A percentile compares a stretch with the other conserved stretches of the same genome.
Conservation (phyloP, 768 basidiomycete species). For the Termitomyces sp. region DNA sequence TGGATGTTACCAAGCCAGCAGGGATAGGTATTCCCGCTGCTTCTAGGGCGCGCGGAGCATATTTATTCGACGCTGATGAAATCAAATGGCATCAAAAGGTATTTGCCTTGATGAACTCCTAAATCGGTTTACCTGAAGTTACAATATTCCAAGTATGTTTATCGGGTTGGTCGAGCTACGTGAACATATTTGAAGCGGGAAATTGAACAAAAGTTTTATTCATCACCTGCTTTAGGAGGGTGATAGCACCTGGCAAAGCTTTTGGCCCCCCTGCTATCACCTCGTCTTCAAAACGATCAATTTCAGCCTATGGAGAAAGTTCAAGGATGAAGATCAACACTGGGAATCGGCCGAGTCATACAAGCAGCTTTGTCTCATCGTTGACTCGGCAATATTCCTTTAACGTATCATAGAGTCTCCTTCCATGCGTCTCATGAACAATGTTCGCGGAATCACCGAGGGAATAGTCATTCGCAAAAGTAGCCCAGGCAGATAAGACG, state of each 20-base stretch:
- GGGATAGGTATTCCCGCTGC: constrained; percentile 62
- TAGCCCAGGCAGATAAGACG: constrained; percentile 74
- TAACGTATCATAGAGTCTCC: constrained; percentile 73
- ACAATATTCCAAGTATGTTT: constrained; percentile 73
- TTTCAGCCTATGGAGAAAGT: constrained; percentile 47
- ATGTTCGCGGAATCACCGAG: constrained; percentile 45
- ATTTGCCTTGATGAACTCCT: not conserved
- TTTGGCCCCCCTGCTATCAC: constrained; percentile 64
- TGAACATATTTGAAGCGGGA: not conserved
- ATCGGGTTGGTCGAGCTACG: constrained; percentile 29
- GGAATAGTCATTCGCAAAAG: constrained; percentile 60
- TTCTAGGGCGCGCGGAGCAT: constrained; percentile 63
- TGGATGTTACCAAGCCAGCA: constrained; percentile 66
- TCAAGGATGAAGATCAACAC: not conserved
- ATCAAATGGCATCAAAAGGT: constrained; percentile 3
- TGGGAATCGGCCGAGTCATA: constrained; percentile 25
- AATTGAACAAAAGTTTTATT: not conserved
- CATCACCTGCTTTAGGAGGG: constrained; percentile 52
- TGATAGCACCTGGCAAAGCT: constrained; percentile 62
- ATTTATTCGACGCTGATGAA: constrained; percentile 64
- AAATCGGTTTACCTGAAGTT: constrained; percentile 56
- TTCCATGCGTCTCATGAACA: constrained; percentile 68
- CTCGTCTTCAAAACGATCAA: constrained; percentile 73
- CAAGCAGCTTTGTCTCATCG: constrained; percentile 55
- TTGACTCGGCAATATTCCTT: constrained; percentile 62